Base-by-base conservation (phyloP, 2,329 filamentous ascomycete genomes). In the Eutypella sp. region DNA sequence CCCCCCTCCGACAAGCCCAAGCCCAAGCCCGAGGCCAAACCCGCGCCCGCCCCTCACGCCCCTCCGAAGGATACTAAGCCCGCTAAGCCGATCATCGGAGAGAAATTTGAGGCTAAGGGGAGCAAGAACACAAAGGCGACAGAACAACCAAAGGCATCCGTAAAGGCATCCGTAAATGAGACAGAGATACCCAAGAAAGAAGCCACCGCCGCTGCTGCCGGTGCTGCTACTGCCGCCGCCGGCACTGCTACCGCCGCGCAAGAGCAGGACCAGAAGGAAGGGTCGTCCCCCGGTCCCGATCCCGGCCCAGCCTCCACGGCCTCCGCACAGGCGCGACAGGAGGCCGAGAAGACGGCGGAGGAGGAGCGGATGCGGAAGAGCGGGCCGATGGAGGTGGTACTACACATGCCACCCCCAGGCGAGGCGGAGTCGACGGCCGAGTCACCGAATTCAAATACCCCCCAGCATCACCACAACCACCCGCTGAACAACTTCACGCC, bases 401-500 rank as follows among this genome's bases (percentile, higher is more conserved):
- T 73, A 4, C 63, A 67, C 52, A 66, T 65, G 55, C 64, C 61
- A 20, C 61, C 62, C 15, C 66, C 67, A n/a, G 50, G 56, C 37
- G 20, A 37, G 16, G 46, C 48, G 19, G n/a, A n/a, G n/a, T n/a
- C n/a, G n/a, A n/a, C n/a, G n/a, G n/a, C n/a, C n/a, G n/a, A n/a
- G n/a, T n/a, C n/a, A n/a, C n/a, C n/a, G n/a, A n/a, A n/a, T n/a
- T n/a, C n/a, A n/a, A n/a, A n/a, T n/a, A n/a, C n/a, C n/a, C n/a
- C n/a, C n/a, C n/a, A n/a, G n/a, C n/a, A n/a, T n/a, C n/a, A n/a
- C n/a, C n/a, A n/a, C n/a, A n/a, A n/a, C n/a, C 54, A 52, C 4
- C 61, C 56, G 19, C 85, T 85, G 4, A 83, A 90, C 62, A 78
- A 87, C 61, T 75, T 81, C 40, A 79, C 88, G 1, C 81, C 87